A percentile compares a stretch with the other conserved stretches of the same genome.
phyloP scores from a whole-genome alignment of 441 rosid species.

The Croton setiger region DNA sequence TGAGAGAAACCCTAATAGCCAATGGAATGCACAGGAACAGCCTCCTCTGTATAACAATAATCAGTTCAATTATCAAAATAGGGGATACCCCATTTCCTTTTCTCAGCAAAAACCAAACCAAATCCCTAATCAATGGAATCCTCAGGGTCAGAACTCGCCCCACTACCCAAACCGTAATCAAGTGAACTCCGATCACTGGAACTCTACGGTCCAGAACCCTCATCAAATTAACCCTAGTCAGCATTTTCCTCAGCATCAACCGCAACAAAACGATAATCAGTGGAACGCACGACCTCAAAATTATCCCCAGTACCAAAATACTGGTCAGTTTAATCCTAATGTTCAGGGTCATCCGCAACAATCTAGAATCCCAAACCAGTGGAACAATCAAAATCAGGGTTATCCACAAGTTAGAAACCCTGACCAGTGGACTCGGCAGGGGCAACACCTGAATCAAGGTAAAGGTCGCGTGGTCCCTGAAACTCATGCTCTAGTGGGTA shows the following conservation, averaged over 20 bases:
- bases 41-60: constrained; percentile 7
- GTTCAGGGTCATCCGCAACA: constrained; percentile 26
- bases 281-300: too few species aligned
- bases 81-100: constrained; percentile 26
- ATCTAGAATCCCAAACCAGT: constrained; percentile 38
- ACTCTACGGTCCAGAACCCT: too few species aligned
- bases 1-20: constrained; percentile 24
- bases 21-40: constrained; percentile 31
- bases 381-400: too few species aligned
- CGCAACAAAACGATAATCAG: too few species aligned
- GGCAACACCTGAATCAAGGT: constrained; percentile 26
- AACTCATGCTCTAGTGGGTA: constrained; percentile 1
- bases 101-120: constrained; percentile 24
- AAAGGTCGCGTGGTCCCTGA: not conserved
- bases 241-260: constrained; percentile 1
- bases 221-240: constrained; percentile 18
- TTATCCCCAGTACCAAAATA: constrained; percentile 13
- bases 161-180: not conserved
- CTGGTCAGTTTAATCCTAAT: constrained; percentile 25
- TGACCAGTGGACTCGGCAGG: constrained; percentile 17
- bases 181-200: constrained; percentile 7
- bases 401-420: too few species aligned
- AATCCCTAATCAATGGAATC: not conserved
- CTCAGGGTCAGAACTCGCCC: not conserved
- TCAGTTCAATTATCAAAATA: constrained; percentile 24